Percentiles rank a stretch among this genome's conserved stretches.
phyloP scores from a whole-genome alignment of 1,284 basidiomycete species.

The Psilocybe mexicana region DNA sequence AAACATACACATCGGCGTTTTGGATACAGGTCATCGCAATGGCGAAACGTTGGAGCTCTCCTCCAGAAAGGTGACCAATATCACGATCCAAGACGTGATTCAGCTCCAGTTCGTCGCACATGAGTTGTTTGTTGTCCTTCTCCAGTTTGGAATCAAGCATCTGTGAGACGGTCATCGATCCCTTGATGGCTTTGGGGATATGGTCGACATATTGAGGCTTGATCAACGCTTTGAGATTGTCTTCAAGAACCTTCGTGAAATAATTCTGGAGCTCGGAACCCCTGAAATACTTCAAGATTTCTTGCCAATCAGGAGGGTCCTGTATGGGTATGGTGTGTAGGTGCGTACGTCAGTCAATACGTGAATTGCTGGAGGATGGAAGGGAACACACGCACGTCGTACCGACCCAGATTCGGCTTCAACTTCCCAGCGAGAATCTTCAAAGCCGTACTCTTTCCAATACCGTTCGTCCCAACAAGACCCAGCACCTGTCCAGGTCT shows the following conservation, averaged over 20 bases:
- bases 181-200: conserved; percentile 95
- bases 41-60: conserved; percentile 95
- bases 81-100: conserved; percentile 84
- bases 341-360: background rate
- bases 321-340: conserved; percentile 27
- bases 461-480: conserved; percentile 97
- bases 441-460: conserved; percentile 95
- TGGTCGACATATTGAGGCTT: conserved; percentile 99
- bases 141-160: conserved; percentile 92
- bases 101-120: conserved; percentile 85
- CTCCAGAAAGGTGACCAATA: conserved; percentile 85
- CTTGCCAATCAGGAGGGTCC: conserved; percentile 97
- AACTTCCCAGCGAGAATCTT: conserved; percentile 95
- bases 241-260: conserved; percentile 98
- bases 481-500: conserved; percentile 95
- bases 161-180: conserved; percentile 77
- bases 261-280: conserved; percentile 98
- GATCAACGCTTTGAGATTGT: conserved; percentile 96
- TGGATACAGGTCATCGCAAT: conserved; percentile 94
- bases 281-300: conserved; percentile 96
- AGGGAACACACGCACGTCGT: conserved; percentile 63
- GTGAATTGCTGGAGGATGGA: background rate
- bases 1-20: conserved; percentile 77
- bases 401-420: conserved; percentile 90
- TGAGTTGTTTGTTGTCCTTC: conserved; percentile 78